A percentile compares a stretch with the other conserved stretches of the same genome.
Evolutionary conservation across 2,329 filamentous ascomycete species (phyloP).

Genomic region (Verticillium dahliae): DNA sequence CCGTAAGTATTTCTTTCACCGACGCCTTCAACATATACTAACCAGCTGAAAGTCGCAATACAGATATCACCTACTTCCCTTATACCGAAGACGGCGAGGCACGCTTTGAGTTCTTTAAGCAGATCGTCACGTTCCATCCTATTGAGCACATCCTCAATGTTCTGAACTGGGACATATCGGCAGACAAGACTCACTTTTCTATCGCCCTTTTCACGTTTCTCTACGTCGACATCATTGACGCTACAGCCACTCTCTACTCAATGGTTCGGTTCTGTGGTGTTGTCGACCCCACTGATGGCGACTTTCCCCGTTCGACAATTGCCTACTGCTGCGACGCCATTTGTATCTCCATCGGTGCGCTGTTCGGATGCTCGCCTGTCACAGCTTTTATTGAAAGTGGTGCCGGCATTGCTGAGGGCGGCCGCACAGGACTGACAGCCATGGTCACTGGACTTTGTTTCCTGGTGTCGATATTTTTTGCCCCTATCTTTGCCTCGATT

Average conservation of each 20-base stretch:
- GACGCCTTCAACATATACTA: background rate
- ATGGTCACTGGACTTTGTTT: slow-evolving; percentile 66
- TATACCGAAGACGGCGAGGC: slow-evolving; percentile 56
- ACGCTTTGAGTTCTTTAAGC: slow-evolving; percentile 65
- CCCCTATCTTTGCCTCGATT: slow-evolving; percentile 69
- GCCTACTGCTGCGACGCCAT: slow-evolving; percentile 69
- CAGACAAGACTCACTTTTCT: slow-evolving; percentile 55
- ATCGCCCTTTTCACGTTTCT: slow-evolving; percentile 71
- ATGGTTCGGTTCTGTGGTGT: slow-evolving; percentile 70
- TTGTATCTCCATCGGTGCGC: slow-evolving; percentile 63
- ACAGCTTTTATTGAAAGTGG: slow-evolving; percentile 73
- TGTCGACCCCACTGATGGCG: slow-evolving; percentile 59
- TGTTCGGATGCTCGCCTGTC: slow-evolving; percentile 64
- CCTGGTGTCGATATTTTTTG: slow-evolving; percentile 66
- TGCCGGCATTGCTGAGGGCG: slow-evolving; percentile 69
- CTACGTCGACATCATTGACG: slow-evolving; percentile 75
- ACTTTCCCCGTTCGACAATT: slow-evolving; percentile 79
- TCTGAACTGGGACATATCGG: slow-evolving; percentile 58
- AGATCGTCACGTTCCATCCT: slow-evolving; percentile 65
- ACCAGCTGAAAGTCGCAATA: slow-evolving; percentile 44
- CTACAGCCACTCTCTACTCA: slow-evolving; percentile 72
- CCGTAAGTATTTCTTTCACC: slow-evolving; percentile 40
- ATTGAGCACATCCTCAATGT: slow-evolving; percentile 56
- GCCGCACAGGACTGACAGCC: slow-evolving; percentile 65
- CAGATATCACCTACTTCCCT: slow-evolving; percentile 67